Conservation (phyloP, 805 yeast genomes). For the Metschnikowia colocasiae region DNA sequence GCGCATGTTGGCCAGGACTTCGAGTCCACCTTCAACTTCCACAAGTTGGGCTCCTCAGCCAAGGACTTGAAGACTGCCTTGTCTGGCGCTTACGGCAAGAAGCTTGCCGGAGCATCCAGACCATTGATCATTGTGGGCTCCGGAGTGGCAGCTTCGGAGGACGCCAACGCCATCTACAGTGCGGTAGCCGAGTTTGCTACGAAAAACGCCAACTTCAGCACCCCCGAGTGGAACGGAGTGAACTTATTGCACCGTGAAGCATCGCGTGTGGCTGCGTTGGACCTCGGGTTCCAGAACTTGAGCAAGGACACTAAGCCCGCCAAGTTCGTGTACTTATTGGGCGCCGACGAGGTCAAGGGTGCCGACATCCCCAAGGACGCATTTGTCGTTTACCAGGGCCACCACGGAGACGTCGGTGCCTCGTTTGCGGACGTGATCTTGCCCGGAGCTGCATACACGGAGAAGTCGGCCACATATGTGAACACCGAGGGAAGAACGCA, state of each 20-base stretch:
- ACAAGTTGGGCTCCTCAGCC: slow-evolving; percentile 60
- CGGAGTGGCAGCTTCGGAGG: slow-evolving; percentile 65
- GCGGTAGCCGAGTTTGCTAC: slow-evolving; percentile 58
- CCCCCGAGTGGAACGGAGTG: slow-evolving; percentile 76
- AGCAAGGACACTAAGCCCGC: slow-evolving; percentile 51
- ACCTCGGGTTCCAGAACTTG: slow-evolving; percentile 66
- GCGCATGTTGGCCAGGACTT: slow-evolving; percentile 73
- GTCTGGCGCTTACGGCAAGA: slow-evolving; percentile 64
- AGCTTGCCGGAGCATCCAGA: slow-evolving; percentile 58
- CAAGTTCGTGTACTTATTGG: slow-evolving; percentile 73
- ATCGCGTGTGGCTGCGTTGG: slow-evolving; percentile 82
- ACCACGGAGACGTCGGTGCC: slow-evolving; percentile 89
- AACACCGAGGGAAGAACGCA: slow-evolving; percentile 91
- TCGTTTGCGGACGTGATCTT: slow-evolving; percentile 81
- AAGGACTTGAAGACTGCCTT: slow-evolving; percentile 58
- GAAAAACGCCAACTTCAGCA: slow-evolving; percentile 54
- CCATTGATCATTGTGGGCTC: slow-evolving; percentile 83
- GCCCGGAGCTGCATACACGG: slow-evolving; percentile 88
- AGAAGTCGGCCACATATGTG: slow-evolving; percentile 77
- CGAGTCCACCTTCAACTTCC: slow-evolving; percentile 68
- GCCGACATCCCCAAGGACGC: slow-evolving; percentile 77
- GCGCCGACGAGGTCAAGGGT: slow-evolving; percentile 76
- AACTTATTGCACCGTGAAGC: slow-evolving; percentile 82
- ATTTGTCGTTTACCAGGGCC: slow-evolving; percentile 86
- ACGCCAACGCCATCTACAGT: slow-evolving; percentile 58